Conservation (phyloP, 371 early-diverging fungal species). For the Circinella umbellata region DNA sequence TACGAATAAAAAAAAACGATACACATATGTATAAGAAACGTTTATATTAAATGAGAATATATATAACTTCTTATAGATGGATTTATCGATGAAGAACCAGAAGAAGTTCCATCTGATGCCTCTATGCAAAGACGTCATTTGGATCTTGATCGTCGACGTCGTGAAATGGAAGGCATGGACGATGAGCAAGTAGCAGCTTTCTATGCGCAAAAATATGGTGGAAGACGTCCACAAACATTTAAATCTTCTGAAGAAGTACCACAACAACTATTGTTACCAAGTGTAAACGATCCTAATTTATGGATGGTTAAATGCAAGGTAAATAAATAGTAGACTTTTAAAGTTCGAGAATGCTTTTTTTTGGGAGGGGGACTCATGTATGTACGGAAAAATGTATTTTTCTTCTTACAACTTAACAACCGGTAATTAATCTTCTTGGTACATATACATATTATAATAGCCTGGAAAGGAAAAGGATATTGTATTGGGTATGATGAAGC, state of each 20-base stretch:
- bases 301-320: constrained; percentile 94
- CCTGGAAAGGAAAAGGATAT: constrained; percentile 92
- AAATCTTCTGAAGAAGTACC: constrained; percentile 78
- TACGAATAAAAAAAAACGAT: too few relatives aligned
- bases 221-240: constrained; percentile 57
- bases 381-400: too few relatives aligned
- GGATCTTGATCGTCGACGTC: constrained; percentile 72
- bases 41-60: not conserved
- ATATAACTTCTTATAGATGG: constrained; percentile 45
- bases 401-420: too few relatives aligned
- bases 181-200: constrained; percentile 86
- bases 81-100: constrained; percentile 75
- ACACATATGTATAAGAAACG: not conserved
- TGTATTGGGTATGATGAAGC: constrained; percentile 82
- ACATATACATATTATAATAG: constrained; percentile 23
- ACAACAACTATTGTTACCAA: constrained; percentile 83
- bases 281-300: constrained; percentile 89
- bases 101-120: constrained; percentile 68
- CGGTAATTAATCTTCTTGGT: too few relatives aligned
- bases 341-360: too few relatives aligned
- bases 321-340: not conserved
- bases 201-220: constrained; percentile 81
- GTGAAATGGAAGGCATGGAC: constrained; percentile 75
- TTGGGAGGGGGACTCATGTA: too few relatives aligned
- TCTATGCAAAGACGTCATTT: constrained; percentile 55